Evolutionary conservation across 768 basidiomycete species (phyloP), one percentile per base, ranked within the genome.

Genomic region (Leucocoprinus leucothites): DNA sequence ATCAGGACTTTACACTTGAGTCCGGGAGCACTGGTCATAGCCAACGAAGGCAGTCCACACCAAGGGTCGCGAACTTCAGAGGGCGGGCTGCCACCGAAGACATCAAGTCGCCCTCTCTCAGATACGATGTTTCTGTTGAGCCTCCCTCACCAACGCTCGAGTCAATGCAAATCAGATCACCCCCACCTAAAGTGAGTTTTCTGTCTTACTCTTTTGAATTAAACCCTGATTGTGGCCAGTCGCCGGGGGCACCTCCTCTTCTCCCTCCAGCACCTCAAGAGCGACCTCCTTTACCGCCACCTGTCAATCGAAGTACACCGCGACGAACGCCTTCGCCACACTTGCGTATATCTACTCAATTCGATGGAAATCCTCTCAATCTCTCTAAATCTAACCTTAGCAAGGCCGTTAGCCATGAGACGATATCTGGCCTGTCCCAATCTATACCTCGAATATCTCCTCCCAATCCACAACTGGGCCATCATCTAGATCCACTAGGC

Each of bases 1-100:
- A 61, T 55, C 28, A 21, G 35, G 38, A 56, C 57, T 21, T 60
- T 60, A 25, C 54, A 44, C 24, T 41, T 50, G 35, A 61, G 31
- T 57, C 54, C 36, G 22, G 52, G 31, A 50, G 52, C 31, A 18
- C 54, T 21, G 24, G 43, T 3, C 57, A 61, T 57, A 40, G 51
- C 34, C 57, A 31, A 11, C 57, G 19, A 53, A 58, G 35, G 13
- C 21, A 11, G 38, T 35, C 16, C 35, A 21, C 1, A 43, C 31
- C 21, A 36, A 9, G 35, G 3, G 38, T 18, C 9, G 48, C 5
- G 9, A 22, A 21, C 9, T 26, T 18, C 26, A 18, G 22, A 18
- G 41, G 40, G 22, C 22, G 50, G n/a, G 9, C 13, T 41, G 22
- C 24, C 6, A 18, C 16, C 3, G 42, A 22, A 16, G 40, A 26